Percentiles rank a stretch among this genome's conserved stretches.
phyloP scores from a whole-genome alignment of 2,329 filamentous ascomycete genomes.

The Pseudofabraea citricarpa region DNA sequence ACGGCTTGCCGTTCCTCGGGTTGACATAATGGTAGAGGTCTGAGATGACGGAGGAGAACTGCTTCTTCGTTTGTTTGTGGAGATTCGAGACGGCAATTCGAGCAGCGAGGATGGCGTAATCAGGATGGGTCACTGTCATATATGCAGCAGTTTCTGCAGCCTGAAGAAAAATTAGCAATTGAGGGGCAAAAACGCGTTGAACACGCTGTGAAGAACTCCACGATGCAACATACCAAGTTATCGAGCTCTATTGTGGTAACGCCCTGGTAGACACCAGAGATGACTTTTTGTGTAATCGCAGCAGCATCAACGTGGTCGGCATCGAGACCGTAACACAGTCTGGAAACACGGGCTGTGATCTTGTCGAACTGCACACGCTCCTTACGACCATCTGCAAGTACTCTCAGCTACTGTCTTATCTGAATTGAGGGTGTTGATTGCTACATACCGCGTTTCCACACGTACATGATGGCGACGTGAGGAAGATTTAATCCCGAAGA shows the following conservation, averaged over 20 bases:
- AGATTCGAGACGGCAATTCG: conserved; percentile 99
- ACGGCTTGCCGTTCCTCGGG: conserved; percentile 76
- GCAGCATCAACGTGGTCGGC: conserved; percentile 94
- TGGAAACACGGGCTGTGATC: conserved; percentile 97
- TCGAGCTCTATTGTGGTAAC: conserved; percentile 96
- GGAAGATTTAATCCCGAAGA: conserved; percentile 4
- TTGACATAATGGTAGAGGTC: conserved; percentile 97
- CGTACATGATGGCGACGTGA: conserved; percentile 26
- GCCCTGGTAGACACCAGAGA: conserved; percentile 97
- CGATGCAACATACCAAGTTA: conserved; percentile 71
- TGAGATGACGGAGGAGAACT: conserved; percentile 91
- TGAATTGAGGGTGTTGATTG: neutral
- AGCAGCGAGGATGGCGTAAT: conserved; percentile 97
- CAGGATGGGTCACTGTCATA: conserved; percentile 98
- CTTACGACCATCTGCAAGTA: conserved; percentile 82
- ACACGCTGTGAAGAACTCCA: conserved; percentile 15
- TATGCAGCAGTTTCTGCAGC: conserved; percentile 98
- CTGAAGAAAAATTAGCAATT: conserved; percentile 41
- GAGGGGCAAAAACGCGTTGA: conserved; percentile 5
- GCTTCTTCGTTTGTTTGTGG: conserved; percentile 99
- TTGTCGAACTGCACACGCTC: conserved; percentile 99
- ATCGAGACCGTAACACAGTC: conserved; percentile 96
- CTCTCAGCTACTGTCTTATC: neutral
- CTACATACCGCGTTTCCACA: conserved; percentile 31
- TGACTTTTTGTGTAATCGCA: conserved; percentile 98